Conservation (phyloP, 768 basidiomycete species). For the Trametopsis cervina region DNA sequence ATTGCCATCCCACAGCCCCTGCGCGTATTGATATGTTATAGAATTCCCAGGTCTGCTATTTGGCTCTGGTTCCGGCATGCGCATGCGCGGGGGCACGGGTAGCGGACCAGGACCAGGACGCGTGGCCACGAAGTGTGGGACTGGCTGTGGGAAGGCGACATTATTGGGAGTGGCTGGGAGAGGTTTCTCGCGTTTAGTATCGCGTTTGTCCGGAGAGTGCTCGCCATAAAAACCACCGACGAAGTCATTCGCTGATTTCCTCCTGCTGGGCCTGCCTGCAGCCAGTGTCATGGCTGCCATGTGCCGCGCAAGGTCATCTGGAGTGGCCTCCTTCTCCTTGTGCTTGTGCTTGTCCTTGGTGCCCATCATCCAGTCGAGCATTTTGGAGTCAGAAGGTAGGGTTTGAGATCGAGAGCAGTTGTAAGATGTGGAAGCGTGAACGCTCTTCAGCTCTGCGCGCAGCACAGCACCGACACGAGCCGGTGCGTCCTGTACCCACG, state of each 20-base stretch:
- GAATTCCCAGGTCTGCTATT: constrained; percentile 17
- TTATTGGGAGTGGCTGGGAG: neutral
- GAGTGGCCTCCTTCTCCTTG: neutral
- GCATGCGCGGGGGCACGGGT: constrained; percentile 20
- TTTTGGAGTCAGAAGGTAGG: neutral
- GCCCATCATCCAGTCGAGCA: neutral
- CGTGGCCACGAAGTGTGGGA: neutral
- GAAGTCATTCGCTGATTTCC: neutral
- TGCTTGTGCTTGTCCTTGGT: neutral
- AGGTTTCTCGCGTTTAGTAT: neutral
- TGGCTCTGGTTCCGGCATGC: constrained; percentile 33
- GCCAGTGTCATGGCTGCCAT: neutral
- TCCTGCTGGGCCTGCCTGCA: neutral
- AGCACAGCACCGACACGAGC: no score
- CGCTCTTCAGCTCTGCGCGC: no score
- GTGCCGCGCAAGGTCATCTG: neutral
- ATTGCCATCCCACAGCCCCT: constrained; percentile 2
- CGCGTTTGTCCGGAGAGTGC: neutral
- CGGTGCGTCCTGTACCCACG: no score
- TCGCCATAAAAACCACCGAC: neutral
- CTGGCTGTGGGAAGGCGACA: constrained; percentile 2
- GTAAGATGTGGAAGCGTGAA: no score
- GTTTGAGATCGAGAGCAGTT: neutral
- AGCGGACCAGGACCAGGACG: constrained; percentile 14
- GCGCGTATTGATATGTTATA: constrained; percentile 31